Conservation (phyloP, 495 filamentous ascomycete species). For the Penicillium verhagenii region DNA sequence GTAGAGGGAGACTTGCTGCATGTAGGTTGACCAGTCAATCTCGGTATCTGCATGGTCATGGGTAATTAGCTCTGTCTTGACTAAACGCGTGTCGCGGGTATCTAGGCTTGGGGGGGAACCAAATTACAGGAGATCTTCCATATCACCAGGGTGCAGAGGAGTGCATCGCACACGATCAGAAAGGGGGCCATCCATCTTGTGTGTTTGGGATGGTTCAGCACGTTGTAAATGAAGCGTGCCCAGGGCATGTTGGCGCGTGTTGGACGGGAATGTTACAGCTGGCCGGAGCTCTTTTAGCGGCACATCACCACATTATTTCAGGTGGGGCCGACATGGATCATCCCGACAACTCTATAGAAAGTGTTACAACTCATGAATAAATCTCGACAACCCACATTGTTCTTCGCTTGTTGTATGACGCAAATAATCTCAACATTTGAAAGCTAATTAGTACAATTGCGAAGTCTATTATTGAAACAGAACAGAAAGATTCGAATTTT, state of each 20-base stretch:
- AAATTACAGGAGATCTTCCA: constrained; percentile 86
- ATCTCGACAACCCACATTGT: no score
- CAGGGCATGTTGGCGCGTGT: constrained; percentile 1
- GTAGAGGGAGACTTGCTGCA: constrained; percentile 84
- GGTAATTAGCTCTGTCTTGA: constrained; percentile 19
- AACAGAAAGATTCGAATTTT: neutral
- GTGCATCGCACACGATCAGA: constrained; percentile 70
- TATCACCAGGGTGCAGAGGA: constrained; percentile 73
- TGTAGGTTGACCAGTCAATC: constrained; percentile 97
- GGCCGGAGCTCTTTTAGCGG: constrained; percentile 10
- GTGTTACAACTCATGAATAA: no score
- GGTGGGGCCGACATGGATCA: neutral
- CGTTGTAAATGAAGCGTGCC: constrained; percentile 14
- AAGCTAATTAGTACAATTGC: no score
- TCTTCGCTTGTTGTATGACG: no score
- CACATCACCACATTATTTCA: neutral
- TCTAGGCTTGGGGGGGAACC: constrained; percentile 20
- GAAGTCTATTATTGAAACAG: no score
- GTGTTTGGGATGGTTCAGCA: constrained; percentile 52
- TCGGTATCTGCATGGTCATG: constrained; percentile 71
- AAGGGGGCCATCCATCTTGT: constrained; percentile 64
- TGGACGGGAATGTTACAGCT: constrained; percentile 13
- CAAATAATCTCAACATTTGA: no score
- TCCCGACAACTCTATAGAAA: neutral
- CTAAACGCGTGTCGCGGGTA: constrained; percentile 4